Conservation (phyloP, 1,284 basidiomycete genomes). For the Leccinum subspadiceum region DNA sequence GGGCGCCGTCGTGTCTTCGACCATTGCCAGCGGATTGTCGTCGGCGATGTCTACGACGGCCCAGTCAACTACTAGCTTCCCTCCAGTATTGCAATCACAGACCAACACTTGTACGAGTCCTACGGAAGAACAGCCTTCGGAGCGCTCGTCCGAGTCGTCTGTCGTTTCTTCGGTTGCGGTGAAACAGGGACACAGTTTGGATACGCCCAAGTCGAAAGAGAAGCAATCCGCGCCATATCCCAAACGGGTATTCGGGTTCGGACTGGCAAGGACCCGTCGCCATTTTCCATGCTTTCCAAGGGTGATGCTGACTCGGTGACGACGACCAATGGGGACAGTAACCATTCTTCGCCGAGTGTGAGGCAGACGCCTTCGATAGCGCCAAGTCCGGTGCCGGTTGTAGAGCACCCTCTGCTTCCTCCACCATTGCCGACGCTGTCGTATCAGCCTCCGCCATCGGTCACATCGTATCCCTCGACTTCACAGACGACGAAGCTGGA, state of each 20-base stretch:
- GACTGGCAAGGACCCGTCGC: conserved; percentile 33
- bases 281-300: conserved; percentile 19
- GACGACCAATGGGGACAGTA: not conserved
- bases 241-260: conserved; percentile 43
- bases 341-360: conserved; percentile 7
- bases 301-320: not conserved
- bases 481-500: conserved; percentile 19
- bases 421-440: conserved; percentile 8
- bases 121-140: conserved; percentile 11
- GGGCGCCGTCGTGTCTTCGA: conserved; percentile 35
- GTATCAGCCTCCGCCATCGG: conserved; percentile 5
- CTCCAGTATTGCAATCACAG: conserved; percentile 5
- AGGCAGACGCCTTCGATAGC: conserved; percentile 16
- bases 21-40: not conserved
- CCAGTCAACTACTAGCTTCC: not conserved
- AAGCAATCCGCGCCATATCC: conserved; percentile 38
- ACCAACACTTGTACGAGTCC: conserved; percentile 3
- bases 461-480: conserved; percentile 9
- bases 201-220: conserved; percentile 30
- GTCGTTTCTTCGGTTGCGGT: not conserved
- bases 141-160: conserved; percentile 10
- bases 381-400: conserved; percentile 10
- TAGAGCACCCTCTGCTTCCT: conserved; percentile 14
- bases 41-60: not conserved
- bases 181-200: conserved; percentile 16